Conservation (phyloP, 1,284 basidiomycete genomes). For the Boletus albobrunnescens region DNA sequence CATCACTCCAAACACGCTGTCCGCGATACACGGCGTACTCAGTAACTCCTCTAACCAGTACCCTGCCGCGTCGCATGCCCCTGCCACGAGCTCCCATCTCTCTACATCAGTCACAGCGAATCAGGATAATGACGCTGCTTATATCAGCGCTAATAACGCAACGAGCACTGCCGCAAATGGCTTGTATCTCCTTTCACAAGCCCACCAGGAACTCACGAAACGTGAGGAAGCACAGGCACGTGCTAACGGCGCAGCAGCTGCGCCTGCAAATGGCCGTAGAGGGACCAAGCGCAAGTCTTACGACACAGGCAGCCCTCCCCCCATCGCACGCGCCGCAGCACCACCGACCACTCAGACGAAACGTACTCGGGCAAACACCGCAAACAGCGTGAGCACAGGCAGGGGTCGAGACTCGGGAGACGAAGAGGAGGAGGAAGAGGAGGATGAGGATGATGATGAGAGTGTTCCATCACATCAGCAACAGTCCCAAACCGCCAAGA, state of each 20-base stretch:
- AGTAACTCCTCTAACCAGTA: slow-evolving; percentile 34
- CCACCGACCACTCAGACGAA: slow-evolving; percentile 34
- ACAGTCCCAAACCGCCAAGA: slow-evolving; percentile 16
- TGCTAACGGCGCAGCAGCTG: slow-evolving; percentile 32
- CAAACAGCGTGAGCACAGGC: slow-evolving; percentile 29
- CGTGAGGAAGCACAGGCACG: slow-evolving; percentile 75
- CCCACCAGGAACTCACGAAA: slow-evolving; percentile 94
- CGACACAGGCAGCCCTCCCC: slow-evolving; percentile 41
- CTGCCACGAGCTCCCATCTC: slow-evolving; percentile 29
- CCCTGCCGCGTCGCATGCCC: slow-evolving; percentile 28
- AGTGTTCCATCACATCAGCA: slow-evolving; percentile 19
- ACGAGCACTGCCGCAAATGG: slow-evolving; percentile 77
- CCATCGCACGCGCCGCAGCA: slow-evolving; percentile 25
- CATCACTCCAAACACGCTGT: slow-evolving; percentile 90
- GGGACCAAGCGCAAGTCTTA: slow-evolving; percentile 66
- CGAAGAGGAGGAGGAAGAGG: slow-evolving; percentile 50
- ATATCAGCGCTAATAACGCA: slow-evolving; percentile 47
- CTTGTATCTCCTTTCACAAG: slow-evolving; percentile 88
- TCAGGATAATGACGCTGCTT: slow-evolving; percentile 34
- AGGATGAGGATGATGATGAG: slow-evolving; percentile 47
- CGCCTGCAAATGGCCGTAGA: slow-evolving; percentile 42
- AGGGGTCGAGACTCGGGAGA: slow-evolving; percentile 35
- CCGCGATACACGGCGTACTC: slow-evolving; percentile 73
- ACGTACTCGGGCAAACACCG: slow-evolving; percentile 44
- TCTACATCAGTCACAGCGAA: slow-evolving; percentile 35